phyloP scores from a whole-genome alignment of 164 flowering plant species.

The Cinnamomum chago region DNA sequence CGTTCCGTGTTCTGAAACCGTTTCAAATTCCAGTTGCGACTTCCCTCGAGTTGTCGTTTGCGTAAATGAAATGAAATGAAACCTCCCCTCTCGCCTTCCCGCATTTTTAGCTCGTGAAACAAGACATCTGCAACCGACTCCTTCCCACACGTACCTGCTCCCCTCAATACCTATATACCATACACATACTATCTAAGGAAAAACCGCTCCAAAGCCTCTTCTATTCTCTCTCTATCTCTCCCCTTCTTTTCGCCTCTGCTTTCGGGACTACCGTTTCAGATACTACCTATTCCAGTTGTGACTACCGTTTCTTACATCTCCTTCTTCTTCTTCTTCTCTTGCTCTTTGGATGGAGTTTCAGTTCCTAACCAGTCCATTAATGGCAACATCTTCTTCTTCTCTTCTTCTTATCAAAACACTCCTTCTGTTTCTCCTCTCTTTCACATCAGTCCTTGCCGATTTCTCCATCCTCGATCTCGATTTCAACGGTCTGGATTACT shows the following conservation, averaged over 20 bases:
- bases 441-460: slow-evolving; percentile 5
- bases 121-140: slow-evolving; percentile 1
- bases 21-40: too few relatives aligned
- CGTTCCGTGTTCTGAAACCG: too few relatives aligned
- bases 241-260: background rate
- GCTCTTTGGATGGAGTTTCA: background rate
- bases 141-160: background rate
- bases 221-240: background rate
- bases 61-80: too few relatives aligned
- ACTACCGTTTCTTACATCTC: too few relatives aligned
- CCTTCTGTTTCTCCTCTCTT: slow-evolving; percentile 3
- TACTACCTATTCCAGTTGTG: background rate
- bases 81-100: too few relatives aligned
- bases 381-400: background rate
- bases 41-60: too few relatives aligned
- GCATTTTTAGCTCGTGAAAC: background rate
- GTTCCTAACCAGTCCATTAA: background rate
- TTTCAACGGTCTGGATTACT: slow-evolving; percentile 38
- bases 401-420: background rate
- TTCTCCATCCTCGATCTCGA: slow-evolving; percentile 27
- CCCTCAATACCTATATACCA: background rate
- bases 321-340: background rate
- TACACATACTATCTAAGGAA: too few relatives aligned
- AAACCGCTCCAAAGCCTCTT: background rate
- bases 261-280: background rate